phyloP scores from a whole-genome alignment of 179 eudicot species.

The Drosera spatulata region DNA sequence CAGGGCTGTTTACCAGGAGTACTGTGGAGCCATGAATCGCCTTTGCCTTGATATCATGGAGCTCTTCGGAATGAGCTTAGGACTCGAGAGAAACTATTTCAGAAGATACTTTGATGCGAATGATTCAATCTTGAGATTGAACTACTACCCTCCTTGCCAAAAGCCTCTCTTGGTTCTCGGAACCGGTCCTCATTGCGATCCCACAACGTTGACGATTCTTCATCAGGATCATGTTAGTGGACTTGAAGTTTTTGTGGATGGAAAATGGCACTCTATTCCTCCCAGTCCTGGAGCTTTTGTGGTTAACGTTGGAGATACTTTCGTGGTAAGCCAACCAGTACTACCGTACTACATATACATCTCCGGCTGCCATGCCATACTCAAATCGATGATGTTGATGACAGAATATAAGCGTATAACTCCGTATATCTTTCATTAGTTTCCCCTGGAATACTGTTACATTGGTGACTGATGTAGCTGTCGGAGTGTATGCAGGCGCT shows the following conservation, averaged over 20 bases:
- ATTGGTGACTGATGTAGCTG: background rate
- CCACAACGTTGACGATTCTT: conserved; percentile 78
- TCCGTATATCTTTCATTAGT: too few species aligned
- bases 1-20: conserved; percentile 68
- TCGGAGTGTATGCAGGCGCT: conserved; percentile 42
- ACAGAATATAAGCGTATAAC: too few species aligned
- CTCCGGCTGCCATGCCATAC: background rate
- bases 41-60: conserved; percentile 71
- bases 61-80: conserved; percentile 68
- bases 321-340: conserved; percentile 49
- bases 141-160: conserved; percentile 71
- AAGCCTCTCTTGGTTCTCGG: conserved; percentile 72
- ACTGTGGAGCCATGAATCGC: conserved; percentile 59
- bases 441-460: too few species aligned
- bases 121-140: conserved; percentile 76
- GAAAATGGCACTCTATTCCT: conserved; percentile 52
- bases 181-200: conserved; percentile 91
- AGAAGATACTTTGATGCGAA: conserved; percentile 54
- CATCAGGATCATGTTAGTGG: conserved; percentile 85
- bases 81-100: conserved; percentile 37
- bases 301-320: conserved; percentile 84
- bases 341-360: background rate
- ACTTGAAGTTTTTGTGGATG: conserved; percentile 66
- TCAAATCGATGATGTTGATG: too few species aligned
- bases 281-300: conserved; percentile 60